Conservation (phyloP, 164 flowering plant species). For the Macadamia tetraphylla region DNA sequence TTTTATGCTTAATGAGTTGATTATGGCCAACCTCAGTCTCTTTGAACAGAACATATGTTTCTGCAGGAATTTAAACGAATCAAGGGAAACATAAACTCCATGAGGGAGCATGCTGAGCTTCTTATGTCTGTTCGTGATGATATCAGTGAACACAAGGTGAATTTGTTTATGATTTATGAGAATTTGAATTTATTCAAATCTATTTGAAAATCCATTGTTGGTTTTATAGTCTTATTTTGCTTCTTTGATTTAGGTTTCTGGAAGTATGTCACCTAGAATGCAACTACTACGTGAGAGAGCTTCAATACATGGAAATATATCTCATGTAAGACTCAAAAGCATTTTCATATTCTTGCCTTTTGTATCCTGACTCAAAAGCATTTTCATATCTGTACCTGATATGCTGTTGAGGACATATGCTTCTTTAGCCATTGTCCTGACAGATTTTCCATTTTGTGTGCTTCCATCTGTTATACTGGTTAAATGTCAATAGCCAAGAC, state of each 20-base stretch:
- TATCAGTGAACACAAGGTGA: constrained; percentile 80
- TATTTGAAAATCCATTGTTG: background rate
- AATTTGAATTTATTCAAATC: background rate
- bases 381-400: no score
- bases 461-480: no score
- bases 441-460: background rate
- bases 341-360: background rate
- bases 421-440: background rate
- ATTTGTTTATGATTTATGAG: background rate
- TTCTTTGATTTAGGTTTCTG: constrained; percentile 49
- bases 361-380: background rate
- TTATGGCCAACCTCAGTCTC: background rate
- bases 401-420: no score
- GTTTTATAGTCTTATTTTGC: background rate
- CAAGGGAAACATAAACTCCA: constrained; percentile 69
- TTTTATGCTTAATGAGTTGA: background rate
- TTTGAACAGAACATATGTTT: constrained; percentile 1
- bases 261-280: constrained; percentile 46
- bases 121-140: constrained; percentile 80
- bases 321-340: constrained; percentile 49
- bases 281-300: constrained; percentile 74
- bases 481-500: no score
- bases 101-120: constrained; percentile 86
- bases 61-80: constrained; percentile 66
- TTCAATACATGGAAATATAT: constrained; percentile 73